Percentiles rank a stretch among this genome's conserved stretches.
These are phyloP conservation scores for Elongisporangium prolatum DNA, from an alignment of 352 stramenopile genomes.

Conservation along the genomic window DNA sequence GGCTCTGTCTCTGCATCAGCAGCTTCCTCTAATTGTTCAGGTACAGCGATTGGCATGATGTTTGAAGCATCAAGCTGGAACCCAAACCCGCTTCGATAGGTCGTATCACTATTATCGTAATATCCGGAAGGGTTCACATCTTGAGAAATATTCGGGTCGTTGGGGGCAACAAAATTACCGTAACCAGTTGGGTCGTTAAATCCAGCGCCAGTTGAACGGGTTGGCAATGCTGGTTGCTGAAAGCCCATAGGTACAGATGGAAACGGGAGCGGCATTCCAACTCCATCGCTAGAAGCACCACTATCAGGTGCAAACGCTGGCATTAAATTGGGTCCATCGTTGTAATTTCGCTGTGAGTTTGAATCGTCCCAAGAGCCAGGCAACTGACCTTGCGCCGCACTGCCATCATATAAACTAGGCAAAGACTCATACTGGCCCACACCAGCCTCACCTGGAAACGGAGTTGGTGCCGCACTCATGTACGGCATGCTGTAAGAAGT, in stretches of 20 bases:
- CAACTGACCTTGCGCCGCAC: background rate
- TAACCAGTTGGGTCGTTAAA: constrained; percentile 5
- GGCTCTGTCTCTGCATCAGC: constrained; percentile 60
- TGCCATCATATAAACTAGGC: background rate
- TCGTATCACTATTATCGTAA: constrained; percentile 63
- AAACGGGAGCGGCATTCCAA: background rate
- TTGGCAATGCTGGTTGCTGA: background rate
- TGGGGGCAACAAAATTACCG: constrained; percentile 47
- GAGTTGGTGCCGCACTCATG: constrained; percentile 23
- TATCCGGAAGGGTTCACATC: constrained; percentile 46
- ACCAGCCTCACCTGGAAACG: background rate
- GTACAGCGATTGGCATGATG: background rate
- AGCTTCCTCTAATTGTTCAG: constrained; percentile 6
- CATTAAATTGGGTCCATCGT: background rate
- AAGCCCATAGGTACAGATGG: background rate
- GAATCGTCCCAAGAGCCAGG: background rate
- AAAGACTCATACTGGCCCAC: background rate
- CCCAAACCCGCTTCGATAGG: constrained; percentile 48
- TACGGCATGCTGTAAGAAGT: constrained; percentile 9
- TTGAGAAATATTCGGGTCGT: constrained; percentile 39
- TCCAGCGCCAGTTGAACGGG: background rate
- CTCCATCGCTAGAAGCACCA: background rate
- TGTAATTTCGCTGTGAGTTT: background rate
- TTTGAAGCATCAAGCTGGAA: constrained; percentile 33
- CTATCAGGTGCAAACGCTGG: background rate